Percentiles rank a stretch among this genome's conserved stretches.
phyloP scores from a whole-genome alignment of 257 asterid species.

The Leonotis leonurus region DNA sequence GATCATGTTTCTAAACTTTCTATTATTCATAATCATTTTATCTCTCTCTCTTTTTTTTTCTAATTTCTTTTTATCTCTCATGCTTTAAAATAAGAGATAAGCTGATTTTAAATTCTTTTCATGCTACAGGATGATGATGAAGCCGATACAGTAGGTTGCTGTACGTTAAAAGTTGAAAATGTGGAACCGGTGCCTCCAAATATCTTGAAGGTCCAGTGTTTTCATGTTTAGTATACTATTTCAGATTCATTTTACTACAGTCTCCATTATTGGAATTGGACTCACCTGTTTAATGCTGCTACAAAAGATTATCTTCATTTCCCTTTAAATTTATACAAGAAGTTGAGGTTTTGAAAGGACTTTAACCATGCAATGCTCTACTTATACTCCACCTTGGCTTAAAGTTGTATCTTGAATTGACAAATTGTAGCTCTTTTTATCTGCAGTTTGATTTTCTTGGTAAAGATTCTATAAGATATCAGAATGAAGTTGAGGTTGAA shows the following conservation, averaged over 20 bases:
- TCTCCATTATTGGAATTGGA: conserved; percentile 14
- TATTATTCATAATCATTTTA: not conserved
- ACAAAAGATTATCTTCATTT: conserved; percentile 4
- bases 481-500: conserved; percentile 72
- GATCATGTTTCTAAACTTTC: not conserved
- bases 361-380: not conserved
- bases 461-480: conserved; percentile 96
- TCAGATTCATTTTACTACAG: not conserved
- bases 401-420: not conserved
- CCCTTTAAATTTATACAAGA: not conserved
- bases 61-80: not conserved
- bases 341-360: conserved; percentile 4
- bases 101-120: not conserved
- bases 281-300: conserved; percentile 14
- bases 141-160: conserved; percentile 99
- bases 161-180: conserved; percentile 95
- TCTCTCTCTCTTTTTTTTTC: too few relatives aligned
- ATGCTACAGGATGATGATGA: conserved; percentile 85
- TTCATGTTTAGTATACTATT: conserved; percentile 3
- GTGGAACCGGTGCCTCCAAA: conserved; percentile 92
- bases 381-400: not conserved
- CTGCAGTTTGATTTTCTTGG: conserved; percentile 98
- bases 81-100: not conserved
- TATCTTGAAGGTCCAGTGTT: conserved; percentile 61
- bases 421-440: conserved; percentile 11